Evolutionary conservation across 306 rosid species (phyloP).

Genomic region (Prunus padus): DNA sequence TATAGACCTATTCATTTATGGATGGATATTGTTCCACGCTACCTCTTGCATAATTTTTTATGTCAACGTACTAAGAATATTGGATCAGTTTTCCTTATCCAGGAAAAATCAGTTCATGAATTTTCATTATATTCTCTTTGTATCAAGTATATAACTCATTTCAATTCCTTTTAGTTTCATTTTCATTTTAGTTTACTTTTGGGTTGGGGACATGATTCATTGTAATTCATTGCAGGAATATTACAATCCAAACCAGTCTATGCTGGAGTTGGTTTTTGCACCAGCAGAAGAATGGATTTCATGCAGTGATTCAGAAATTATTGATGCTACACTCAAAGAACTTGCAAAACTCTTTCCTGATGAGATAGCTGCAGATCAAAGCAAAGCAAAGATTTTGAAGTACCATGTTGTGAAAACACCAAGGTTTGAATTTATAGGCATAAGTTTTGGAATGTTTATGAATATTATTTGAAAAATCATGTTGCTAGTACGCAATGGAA

Average conservation of each 20-base stretch:
- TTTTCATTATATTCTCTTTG: too few species aligned
- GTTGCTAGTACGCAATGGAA: neutral
- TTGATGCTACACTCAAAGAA: constrained; percentile 88
- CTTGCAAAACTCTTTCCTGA: constrained; percentile 94
- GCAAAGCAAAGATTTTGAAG: constrained; percentile 92
- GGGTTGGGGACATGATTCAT: constrained; percentile 11
- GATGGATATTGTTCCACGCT: too few species aligned
- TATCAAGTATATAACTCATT: neutral
- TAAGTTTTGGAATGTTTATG: neutral
- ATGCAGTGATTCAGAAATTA: constrained; percentile 75
- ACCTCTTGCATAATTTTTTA: neutral
- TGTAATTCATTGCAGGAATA: constrained; percentile 60
- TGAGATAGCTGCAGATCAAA: constrained; percentile 87
- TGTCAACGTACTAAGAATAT: neutral
- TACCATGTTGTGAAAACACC: constrained; percentile 96
- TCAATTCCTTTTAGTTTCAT: neutral
- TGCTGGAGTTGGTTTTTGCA: constrained; percentile 98
- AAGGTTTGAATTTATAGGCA: constrained; percentile 51
- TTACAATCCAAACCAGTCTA: constrained; percentile 81
- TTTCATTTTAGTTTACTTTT: neutral
- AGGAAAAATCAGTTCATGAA: too few species aligned
- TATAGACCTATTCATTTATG: too few species aligned
- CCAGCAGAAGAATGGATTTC: constrained; percentile 98
- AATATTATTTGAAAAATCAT: neutral
- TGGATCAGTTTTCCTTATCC: too few species aligned